Evolutionary conservation across 441 rosid genomes (phyloP).

Genomic region (Corymbia calophylla): DNA sequence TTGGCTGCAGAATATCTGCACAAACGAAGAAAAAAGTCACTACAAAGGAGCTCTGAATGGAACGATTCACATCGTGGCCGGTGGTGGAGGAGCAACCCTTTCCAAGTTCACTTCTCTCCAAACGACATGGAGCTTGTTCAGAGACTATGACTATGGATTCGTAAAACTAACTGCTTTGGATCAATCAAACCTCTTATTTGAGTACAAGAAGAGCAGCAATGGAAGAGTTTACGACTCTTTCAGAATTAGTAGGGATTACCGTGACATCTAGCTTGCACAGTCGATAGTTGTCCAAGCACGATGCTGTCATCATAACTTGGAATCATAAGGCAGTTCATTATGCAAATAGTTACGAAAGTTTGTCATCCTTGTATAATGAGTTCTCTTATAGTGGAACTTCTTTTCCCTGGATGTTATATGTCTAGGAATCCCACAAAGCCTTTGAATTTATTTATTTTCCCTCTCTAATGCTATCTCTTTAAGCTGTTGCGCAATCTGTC

Average conservation of each 20-base stretch:
- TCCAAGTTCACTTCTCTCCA: constrained; percentile 37
- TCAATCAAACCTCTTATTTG: constrained; percentile 54
- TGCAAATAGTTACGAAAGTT: too few species aligned
- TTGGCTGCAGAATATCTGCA: constrained; percentile 51
- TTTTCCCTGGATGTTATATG: too few species aligned
- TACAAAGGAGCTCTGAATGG: constrained; percentile 56
- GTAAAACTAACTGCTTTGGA: constrained; percentile 61
- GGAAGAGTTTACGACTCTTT: constrained; percentile 72
- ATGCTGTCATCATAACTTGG: constrained; percentile 39
- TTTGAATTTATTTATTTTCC: too few species aligned
- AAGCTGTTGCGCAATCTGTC: too few species aligned
- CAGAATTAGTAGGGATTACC: constrained; percentile 53
- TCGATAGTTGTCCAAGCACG: constrained; percentile 55
- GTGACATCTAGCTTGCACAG: constrained; percentile 55
- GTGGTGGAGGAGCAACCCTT: constrained; percentile 75
- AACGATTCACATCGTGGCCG: constrained; percentile 72
- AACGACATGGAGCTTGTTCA: constrained; percentile 55
- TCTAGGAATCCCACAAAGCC: too few species aligned
- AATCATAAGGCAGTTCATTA: too few species aligned
- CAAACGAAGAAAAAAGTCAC: constrained; percentile 38
- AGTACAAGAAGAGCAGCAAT: constrained; percentile 76
- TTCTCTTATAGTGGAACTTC: too few species aligned
- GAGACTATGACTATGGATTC: constrained; percentile 60
- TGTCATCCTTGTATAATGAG: too few species aligned
- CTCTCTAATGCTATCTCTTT: too few species aligned